Percentiles rank a stretch among this genome's conserved stretches.
Evolutionary conservation across 768 basidiomycete species (phyloP).

Genomic region (Cubamyces lactineus): DNA sequence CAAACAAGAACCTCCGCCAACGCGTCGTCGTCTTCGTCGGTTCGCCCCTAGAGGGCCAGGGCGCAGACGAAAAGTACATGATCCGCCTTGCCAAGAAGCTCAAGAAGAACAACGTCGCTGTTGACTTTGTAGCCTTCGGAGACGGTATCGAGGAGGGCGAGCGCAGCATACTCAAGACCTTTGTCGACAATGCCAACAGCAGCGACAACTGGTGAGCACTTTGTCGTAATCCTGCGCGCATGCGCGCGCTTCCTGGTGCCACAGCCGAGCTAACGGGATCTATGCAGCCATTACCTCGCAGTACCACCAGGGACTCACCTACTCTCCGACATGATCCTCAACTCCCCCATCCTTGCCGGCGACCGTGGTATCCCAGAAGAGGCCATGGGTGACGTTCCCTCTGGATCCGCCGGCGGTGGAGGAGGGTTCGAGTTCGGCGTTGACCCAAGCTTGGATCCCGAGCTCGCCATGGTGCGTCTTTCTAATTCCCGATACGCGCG

Average conservation of each 20-base stretch:
- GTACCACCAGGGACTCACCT: constrained; percentile 79
- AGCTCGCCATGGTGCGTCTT: constrained; percentile 85
- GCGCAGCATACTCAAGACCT: constrained; percentile 70
- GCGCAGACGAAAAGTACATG: constrained; percentile 78
- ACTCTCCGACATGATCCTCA: constrained; percentile 80
- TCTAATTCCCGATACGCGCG: not conserved
- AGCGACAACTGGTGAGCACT: constrained; percentile 82
- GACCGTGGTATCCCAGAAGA: constrained; percentile 75
- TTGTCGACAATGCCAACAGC: constrained; percentile 81
- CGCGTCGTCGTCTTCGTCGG: constrained; percentile 94
- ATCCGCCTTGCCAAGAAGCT: constrained; percentile 93
- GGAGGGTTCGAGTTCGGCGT: constrained; percentile 83
- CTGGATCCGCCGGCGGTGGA: constrained; percentile 47
- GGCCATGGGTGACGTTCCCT: constrained; percentile 53
- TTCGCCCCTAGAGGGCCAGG: constrained; percentile 76
- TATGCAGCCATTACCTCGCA: constrained; percentile 73
- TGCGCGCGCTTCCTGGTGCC: not conserved
- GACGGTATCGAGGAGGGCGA: constrained; percentile 83
- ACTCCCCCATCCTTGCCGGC: constrained; percentile 80
- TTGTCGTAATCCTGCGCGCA: not conserved
- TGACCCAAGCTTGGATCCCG: constrained; percentile 94
- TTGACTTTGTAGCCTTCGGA: constrained; percentile 90
- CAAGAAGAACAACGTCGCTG: constrained; percentile 98
- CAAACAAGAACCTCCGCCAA: constrained; percentile 98
- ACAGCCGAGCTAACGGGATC: not conserved